phyloP scores from a whole-genome alignment of 2,329 filamentous ascomycete genomes.

The Colletotrichum echinochloae region DNA sequence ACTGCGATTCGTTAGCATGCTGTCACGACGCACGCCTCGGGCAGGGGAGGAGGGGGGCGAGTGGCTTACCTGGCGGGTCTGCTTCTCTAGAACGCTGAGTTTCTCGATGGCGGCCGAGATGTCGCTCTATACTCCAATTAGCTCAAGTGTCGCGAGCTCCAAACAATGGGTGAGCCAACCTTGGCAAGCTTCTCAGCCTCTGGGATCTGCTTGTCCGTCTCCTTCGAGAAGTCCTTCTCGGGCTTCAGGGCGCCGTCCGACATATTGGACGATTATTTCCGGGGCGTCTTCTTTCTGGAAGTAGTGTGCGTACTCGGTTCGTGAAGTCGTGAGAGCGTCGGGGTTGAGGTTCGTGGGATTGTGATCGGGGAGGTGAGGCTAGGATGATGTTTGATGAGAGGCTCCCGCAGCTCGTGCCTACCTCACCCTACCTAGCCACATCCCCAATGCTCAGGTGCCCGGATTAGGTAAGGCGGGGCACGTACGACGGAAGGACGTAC shows the following conservation, averaged over 20 bases:
- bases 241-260: constrained; percentile 87
- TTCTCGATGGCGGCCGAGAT: constrained; percentile 92
- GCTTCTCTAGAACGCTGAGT: constrained; percentile 91
- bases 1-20: constrained; percentile 62
- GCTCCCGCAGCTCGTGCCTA: constrained; percentile 41
- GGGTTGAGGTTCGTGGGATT: background rate
- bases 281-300: background rate
- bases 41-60: constrained; percentile 33
- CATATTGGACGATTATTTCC: constrained; percentile 66
- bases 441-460: constrained; percentile 26
- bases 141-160: background rate
- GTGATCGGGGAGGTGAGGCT: constrained; percentile 30
- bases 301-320: background rate
- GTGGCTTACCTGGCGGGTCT: constrained; percentile 85
- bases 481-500: constrained; percentile 28
- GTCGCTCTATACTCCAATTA: constrained; percentile 67
- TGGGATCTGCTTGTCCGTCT: constrained; percentile 90
- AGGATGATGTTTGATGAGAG: constrained; percentile 37
- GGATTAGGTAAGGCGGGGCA: constrained; percentile 39
- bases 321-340: background rate
- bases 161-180: constrained; percentile 58
- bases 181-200: constrained; percentile 91
- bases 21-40: constrained; percentile 43
- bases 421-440: constrained; percentile 39
- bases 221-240: constrained; percentile 99